Base-by-base conservation (phyloP, 257 asterid species). In the Solanum chilense region DNA sequence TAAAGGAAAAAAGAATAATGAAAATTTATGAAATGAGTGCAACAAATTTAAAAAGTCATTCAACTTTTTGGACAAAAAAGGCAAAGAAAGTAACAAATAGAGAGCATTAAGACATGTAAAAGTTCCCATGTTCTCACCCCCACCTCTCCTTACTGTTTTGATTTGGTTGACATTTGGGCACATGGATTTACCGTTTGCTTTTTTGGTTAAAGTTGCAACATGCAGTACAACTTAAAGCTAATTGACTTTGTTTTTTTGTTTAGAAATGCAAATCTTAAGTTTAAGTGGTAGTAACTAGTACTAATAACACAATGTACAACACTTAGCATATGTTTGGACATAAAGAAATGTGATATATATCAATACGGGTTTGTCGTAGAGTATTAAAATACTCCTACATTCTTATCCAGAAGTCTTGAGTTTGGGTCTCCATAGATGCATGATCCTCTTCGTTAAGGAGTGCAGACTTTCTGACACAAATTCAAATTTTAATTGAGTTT, bases 31-130 rank as follows among this genome's bases (percentile, higher is more conserved):
- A 87, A 89, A 92, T 89, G 94, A 92, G 94, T 93, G 89, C 82
- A 73, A 85, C 89, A 81, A 90, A 88, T 86, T 87, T 66, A 84
- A 78, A 88, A 86, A 47, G 87, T 66, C 87, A 66, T 27, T 84
- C 42, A 25, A 84, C 80, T 84, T 84, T 84, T 84, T 66, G 80
- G 64, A 45, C 60, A 18, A 80, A 29, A 62, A 84, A 27, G 64
- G 86, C 78, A 88, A 92, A 91, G 77, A 90, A 91, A n/a, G 86
- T 88, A 91, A 90, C 90, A 90, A 89, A 89, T 14, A 76, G n/a
- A 87, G 88, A 87, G 82, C 85, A 87, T 90, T 29, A 20, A 76
- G 80, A 82, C 86, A 89, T 90, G 86, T 85, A 85, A 86, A 86
- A 23, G 87, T 62, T 81, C 84, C 64, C 41, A 44, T 77, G 41